Evolutionary conservation across 2,329 filamentous ascomycete genomes (phyloP), one percentile per base, ranked within the genome.

Genomic region (Exophiala sideris): DNA sequence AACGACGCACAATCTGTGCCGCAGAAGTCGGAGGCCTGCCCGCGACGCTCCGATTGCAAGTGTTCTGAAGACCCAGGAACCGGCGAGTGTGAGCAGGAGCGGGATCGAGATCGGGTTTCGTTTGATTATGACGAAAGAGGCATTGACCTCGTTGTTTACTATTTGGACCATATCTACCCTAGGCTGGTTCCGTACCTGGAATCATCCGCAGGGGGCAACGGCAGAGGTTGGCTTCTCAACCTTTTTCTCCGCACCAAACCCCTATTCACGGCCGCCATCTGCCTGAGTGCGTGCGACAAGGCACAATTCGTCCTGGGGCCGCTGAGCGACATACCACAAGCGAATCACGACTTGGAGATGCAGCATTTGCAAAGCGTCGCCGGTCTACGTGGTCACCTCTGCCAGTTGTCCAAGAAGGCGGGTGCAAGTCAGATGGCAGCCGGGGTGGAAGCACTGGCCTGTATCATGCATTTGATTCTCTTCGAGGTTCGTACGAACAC

Each of bases 281-380:
- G 46, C 20, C 46, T 48, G 35, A 48, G 46, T 40, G 46, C 46
- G 18, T 48, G 46, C 35, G 46, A 48, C 46, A 48, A 48, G 36
- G 46, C 46, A 2, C 46, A 48, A 16, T 48, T 48, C 20, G 16
- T 40, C 35, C 35, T 48, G 16, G 46, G 46, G 14, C 46, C 46
- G 16, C 35, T 48, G 7, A 48, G 34, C 36, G 46, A 48, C 20
- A 39, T 48, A 24, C 46, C 46, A 14, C 46, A 48, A 33, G 34
- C 46, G 10, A 29, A 48, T 34, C 46, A 48, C 38, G 46, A 48
- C 12, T 29, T 48, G 35, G 46, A 48, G 16, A 40, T 48, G 46
- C 46, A 48, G 32, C 46, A 48, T 48, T 21, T 48, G 46, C 46
- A 40, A 40, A 48, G 46, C 21, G 46, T 48, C 7, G 46, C 46